Evolutionary conservation across 2,329 filamentous ascomycete species (phyloP).

Genomic region (Monascus ruber): DNA sequence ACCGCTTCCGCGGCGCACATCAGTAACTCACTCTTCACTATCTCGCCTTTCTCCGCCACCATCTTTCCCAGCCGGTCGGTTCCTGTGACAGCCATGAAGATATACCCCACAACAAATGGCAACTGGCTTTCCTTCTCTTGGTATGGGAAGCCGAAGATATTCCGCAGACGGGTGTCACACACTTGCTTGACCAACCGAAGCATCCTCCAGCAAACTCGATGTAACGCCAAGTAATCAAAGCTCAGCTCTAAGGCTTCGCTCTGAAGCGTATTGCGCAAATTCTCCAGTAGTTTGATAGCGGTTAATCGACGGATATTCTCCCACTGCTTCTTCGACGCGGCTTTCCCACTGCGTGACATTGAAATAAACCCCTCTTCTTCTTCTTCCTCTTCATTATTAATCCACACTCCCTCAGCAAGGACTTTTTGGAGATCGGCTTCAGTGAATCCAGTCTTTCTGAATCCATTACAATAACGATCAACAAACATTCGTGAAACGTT

Average conservation of each 20-base stretch:
- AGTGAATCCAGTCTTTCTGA: conserved; percentile 17
- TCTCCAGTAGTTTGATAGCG: conserved; percentile 16
- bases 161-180: conserved; percentile 19
- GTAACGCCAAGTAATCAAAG: conserved; percentile 34
- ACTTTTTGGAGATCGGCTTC: conserved; percentile 26
- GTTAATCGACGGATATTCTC: conserved; percentile 3
- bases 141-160: conserved; percentile 25
- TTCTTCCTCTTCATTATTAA: conserved; percentile 8
- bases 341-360: no score
- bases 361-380: no score
- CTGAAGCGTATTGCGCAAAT: conserved; percentile 23
- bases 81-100: conserved; percentile 22
- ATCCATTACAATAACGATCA: conserved; percentile 18
- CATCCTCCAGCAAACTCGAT: conserved; percentile 30
- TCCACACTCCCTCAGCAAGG: conserved; percentile 18
- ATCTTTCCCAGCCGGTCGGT: background rate
- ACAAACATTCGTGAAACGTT: conserved; percentile 29
- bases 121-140: conserved; percentile 30
- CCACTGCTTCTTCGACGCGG: conserved; percentile 2
- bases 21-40: conserved; percentile 7
- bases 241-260: conserved; percentile 31
- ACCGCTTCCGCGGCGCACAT: background rate
- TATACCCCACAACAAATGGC: conserved; percentile 31
- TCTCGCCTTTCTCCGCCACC: background rate
- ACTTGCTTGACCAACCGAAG: conserved; percentile 21